phyloP scores from a whole-genome alignment of 139 green algal genomes.

The Chloropicon primus region DNA sequence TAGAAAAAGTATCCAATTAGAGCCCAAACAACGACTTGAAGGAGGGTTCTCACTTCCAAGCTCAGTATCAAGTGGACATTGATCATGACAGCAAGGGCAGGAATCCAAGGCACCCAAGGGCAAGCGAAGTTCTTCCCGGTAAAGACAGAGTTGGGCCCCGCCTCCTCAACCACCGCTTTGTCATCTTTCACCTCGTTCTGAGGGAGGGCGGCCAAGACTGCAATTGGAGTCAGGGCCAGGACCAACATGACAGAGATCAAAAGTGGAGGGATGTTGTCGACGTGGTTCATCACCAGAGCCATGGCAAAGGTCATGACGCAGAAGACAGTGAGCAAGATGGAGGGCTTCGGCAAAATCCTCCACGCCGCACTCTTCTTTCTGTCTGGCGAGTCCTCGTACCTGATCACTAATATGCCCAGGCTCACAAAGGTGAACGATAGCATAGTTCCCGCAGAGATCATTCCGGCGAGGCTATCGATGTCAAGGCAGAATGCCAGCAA shows the following conservation, averaged over 20 bases:
- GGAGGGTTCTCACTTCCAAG: not conserved
- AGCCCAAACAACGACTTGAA: not conserved
- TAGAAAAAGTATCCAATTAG: not conserved
- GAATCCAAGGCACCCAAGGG: conserved; percentile 16
- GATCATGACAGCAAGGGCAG: conserved; percentile 16
- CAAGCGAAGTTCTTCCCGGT: conserved; percentile 5
- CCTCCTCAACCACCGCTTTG: not conserved
- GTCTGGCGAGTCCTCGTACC: conserved; percentile 5
- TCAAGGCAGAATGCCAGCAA: conserved; percentile 9
- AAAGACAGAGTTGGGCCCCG: not conserved
- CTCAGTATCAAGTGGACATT: conserved; percentile 15
- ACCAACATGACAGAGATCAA: not conserved
- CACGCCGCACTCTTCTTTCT: not conserved
- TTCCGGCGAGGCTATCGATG: conserved; percentile 15
- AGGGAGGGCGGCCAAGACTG: not conserved
- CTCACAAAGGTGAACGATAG: conserved; percentile 13
- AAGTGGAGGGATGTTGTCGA: not conserved
- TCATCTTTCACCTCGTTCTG: conserved; percentile 1
- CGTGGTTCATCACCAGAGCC: not conserved
- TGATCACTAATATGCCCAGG: conserved; percentile 11
- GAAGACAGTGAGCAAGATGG: not conserved
- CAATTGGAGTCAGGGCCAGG: not conserved
- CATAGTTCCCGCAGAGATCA: conserved; percentile 8
- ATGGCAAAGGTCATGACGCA: not conserved
- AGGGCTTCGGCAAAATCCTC: not conserved